These are phyloP conservation scores for Pestalotiopsis sp. DNA, from an alignment of 2,329 filamentous ascomycete genomes.

Conservation along the genomic window DNA sequence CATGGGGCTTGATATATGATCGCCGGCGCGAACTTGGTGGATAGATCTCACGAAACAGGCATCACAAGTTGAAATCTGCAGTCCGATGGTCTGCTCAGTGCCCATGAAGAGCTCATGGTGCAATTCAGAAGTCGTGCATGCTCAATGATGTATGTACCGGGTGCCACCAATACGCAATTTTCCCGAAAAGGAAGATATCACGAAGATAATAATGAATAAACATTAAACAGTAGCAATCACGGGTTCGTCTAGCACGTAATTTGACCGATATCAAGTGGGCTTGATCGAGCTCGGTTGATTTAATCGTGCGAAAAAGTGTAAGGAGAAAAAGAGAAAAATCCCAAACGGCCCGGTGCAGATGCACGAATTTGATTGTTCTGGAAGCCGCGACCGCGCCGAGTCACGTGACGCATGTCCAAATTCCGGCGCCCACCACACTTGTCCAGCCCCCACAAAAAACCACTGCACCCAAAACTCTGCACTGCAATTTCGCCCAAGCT, in stretches of 20 bases:
- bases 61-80: background rate
- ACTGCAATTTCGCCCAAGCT: background rate
- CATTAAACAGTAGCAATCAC: constrained; percentile 27
- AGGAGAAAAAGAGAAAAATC: constrained; percentile 28
- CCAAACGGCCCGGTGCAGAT: background rate
- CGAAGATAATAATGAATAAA: constrained; percentile 17
- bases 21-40: background rate
- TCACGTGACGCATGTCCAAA: constrained; percentile 1
- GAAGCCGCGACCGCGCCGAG: background rate
- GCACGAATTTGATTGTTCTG: background rate
- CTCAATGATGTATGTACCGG: constrained; percentile 25
- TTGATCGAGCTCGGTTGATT: constrained; percentile 61
- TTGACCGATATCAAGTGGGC: constrained; percentile 59
- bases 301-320: constrained; percentile 57
- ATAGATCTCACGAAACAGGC: background rate
- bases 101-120: background rate
- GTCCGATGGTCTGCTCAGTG: background rate
- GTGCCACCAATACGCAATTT: constrained; percentile 29
- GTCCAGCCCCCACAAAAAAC: background rate
- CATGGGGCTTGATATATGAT: background rate
- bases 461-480: background rate
- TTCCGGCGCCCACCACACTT: background rate
- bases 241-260: constrained; percentile 58
- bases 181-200: constrained; percentile 23
- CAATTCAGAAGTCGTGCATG: background rate